These are phyloP conservation scores for Gliomastix tumulicola DNA, from an alignment of 2,329 filamentous ascomycete genomes.

Conservation along the genomic window DNA sequence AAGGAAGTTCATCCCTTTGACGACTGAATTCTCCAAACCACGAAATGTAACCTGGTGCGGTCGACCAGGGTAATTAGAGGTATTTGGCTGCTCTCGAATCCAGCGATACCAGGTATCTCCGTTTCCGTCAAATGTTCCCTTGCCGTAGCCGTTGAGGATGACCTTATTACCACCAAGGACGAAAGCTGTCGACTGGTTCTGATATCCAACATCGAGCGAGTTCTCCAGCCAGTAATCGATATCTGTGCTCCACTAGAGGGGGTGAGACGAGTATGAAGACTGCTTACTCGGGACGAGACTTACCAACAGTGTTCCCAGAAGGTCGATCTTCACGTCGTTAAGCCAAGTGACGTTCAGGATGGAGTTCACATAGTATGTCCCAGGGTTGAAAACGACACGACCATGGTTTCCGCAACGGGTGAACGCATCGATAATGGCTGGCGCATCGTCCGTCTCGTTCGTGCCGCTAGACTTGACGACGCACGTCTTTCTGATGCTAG, in stretches of 20 bases:
- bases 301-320: conserved; percentile 12
- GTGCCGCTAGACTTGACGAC: background rate
- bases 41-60: conserved; percentile 19
- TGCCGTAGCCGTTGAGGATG: conserved; percentile 34
- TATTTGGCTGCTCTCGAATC: conserved; percentile 21
- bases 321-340: conserved; percentile 31
- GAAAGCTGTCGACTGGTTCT: conserved; percentile 42
- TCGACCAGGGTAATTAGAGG: conserved; percentile 20
- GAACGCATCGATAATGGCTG: conserved; percentile 12
- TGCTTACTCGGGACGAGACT: background rate
- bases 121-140: conserved; percentile 45
- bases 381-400: conserved; percentile 13
- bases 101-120: conserved; percentile 47
- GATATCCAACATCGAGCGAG: conserved; percentile 36
- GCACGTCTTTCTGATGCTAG: background rate
- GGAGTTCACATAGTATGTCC: conserved; percentile 14
- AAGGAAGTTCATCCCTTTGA: conserved; percentile 34
- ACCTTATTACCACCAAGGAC: conserved; percentile 40
- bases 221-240: conserved; percentile 40
- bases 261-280: no score
- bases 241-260: conserved; percentile 21
- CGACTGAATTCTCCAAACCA: conserved; percentile 19
- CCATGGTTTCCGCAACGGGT: conserved; percentile 12
- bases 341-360: conserved; percentile 15
- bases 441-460: conserved; percentile 11